Evolutionary conservation across 805 yeast genomes (phyloP).

Genomic region (Grigorovia humatica): DNA sequence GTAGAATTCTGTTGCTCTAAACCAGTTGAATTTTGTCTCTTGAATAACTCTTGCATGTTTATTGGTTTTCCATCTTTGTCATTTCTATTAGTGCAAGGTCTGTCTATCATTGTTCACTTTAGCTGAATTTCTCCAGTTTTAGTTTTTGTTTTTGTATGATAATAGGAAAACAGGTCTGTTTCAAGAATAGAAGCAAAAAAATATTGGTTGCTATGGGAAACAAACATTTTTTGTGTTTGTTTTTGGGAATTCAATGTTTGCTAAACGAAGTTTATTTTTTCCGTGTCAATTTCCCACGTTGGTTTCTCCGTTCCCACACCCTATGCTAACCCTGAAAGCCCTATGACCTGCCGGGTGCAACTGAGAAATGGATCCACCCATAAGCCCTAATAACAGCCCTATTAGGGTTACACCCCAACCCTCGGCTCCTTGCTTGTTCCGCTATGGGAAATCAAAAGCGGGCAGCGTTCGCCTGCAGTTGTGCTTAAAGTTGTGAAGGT

Average conservation of each 20-base stretch:
- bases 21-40: not conserved
- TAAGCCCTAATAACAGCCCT: too few species aligned
- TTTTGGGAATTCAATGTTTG: not conserved
- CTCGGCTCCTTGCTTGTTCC: not conserved
- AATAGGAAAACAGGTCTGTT: too few species aligned
- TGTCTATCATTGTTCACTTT: not conserved
- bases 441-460: not conserved
- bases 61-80: not conserved
- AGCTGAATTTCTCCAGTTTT: too few species aligned
- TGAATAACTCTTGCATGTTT: not conserved
- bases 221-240: not conserved
- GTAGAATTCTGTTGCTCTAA: not conserved
- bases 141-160: not conserved
- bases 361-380: too few species aligned
- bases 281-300: too few species aligned
- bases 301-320: too few species aligned
- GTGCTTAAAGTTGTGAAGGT: not conserved
- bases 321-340: too few species aligned
- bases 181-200: too few species aligned
- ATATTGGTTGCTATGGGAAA: not conserved
- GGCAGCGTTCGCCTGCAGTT: not conserved
- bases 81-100: not conserved
- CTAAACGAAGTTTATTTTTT: too few species aligned
- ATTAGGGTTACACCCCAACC: too few species aligned
- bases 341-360: too few species aligned